Conservation (phyloP, 2,329 filamentous ascomycete genomes). For the Xylaria sp. region DNA sequence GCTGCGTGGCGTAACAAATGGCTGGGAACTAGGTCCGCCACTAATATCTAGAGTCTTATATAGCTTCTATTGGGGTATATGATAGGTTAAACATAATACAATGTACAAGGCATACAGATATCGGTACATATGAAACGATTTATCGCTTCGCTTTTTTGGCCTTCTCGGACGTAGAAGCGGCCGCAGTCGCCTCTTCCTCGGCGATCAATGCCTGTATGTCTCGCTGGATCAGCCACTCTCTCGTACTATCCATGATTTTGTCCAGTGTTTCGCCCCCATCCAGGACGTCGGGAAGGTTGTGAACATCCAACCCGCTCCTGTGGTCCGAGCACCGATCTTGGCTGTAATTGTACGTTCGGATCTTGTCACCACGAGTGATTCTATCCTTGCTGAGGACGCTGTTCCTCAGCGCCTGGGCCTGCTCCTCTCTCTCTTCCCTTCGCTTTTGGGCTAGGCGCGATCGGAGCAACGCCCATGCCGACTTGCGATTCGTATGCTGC, state of each 20-base stretch:
- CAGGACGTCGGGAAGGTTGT: slow-evolving; percentile 82
- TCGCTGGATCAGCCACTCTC: slow-evolving; percentile 73
- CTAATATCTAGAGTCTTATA: too few species aligned
- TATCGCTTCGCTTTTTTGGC: slow-evolving; percentile 34
- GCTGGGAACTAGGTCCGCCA: too few species aligned
- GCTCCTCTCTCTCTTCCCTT: slow-evolving; percentile 82
- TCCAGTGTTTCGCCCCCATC: slow-evolving; percentile 74
- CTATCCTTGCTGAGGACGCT: slow-evolving; percentile 79
- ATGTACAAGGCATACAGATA: slow-evolving; percentile 2
- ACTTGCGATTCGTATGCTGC: slow-evolving; percentile 85
- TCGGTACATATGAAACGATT: background rate
- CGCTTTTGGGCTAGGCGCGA: slow-evolving; percentile 80
- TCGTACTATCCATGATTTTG: slow-evolving; percentile 77
- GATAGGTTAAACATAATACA: background rate
- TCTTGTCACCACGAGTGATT: slow-evolving; percentile 91
- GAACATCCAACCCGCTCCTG: slow-evolving; percentile 76
- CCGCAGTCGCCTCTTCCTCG: slow-evolving; percentile 62
- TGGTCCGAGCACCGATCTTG: slow-evolving; percentile 87
- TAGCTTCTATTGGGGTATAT: slow-evolving; percentile 5
- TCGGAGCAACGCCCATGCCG: slow-evolving; percentile 84
- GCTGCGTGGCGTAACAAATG: too few species aligned
- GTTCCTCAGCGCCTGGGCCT: slow-evolving; percentile 74
- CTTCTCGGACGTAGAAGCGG: slow-evolving; percentile 36
- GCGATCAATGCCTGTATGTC: slow-evolving; percentile 75
- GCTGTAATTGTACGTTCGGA: slow-evolving; percentile 85